Evolutionary conservation across 2,329 filamentous ascomycete genomes (phyloP), one percentile per base, ranked within the genome.

Genomic region (Colletotrichum limetticola): DNA sequence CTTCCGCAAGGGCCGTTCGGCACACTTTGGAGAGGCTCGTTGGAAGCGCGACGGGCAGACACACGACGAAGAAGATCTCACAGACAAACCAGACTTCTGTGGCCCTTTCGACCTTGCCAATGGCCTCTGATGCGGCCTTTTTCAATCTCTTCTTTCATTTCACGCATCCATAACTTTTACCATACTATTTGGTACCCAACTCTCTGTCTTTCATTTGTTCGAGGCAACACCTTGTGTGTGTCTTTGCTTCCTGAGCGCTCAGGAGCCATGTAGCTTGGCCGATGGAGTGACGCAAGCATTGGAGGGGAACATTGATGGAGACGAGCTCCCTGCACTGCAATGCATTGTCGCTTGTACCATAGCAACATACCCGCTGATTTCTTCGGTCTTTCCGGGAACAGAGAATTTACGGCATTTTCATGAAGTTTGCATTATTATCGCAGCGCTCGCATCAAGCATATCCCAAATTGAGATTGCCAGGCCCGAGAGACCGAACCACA

Each of bases 131-230:
- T 55, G 49, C 66, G 46, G 24, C 59, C 46, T 63, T 24, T 22
- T 32, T 26, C 30, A 30, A 14, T 37, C 52, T 57, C 28, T 24
- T 72, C 49, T 37, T 59, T 56, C 58, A 14, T 56, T 74, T 74
- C 62, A 53, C 71, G 58, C 56, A 74, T 46, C 61, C 53, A 24
- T 42, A 22, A 11, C 11, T 56, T 73, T 68, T 68, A 58, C 68
- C 52, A 68, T 63, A 73, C 26, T 71, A 61, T 52, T 73, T 73
- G 60, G 42, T 60, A 46, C 24, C 55, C 26, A 57, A 61, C 60
- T 30, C 22, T 56, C 22, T 61, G 35, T 58, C 35, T 73, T 73
- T 71, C 66, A 57, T 73, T 71, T 73, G 46, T 70, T 66, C 60
- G 26, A 61, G 32, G 49, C 24, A 56, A 60, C 32, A 66, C 46